These are phyloP conservation scores for Pyrenophora graminea DNA, from an alignment of 2,329 filamentous ascomycete genomes.

Conservation along the genomic window DNA sequence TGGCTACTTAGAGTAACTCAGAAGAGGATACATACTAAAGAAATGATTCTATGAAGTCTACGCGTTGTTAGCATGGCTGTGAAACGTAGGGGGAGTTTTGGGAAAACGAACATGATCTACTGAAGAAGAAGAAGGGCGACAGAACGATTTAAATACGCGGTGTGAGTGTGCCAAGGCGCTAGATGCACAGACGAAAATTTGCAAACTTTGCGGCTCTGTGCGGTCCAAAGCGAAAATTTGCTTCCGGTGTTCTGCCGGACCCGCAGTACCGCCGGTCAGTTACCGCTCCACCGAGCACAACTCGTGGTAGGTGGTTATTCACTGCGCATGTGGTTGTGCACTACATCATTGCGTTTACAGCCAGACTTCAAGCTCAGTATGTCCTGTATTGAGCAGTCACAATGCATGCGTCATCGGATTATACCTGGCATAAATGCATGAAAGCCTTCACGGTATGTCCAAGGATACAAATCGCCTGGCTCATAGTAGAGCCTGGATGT, in stretches of 20 bases:
- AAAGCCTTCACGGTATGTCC: background rate
- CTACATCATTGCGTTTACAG: background rate
- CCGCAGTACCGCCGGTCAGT: background rate
- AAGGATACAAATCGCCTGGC: background rate
- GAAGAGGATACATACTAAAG: conserved; percentile 94
- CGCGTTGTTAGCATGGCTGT: background rate
- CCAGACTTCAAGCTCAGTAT: background rate
- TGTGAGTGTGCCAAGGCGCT: too few species aligned
- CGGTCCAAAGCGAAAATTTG: background rate
- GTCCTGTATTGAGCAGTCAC: background rate
- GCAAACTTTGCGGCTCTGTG: background rate
- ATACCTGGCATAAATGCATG: background rate
- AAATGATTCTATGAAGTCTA: conserved; percentile 59
- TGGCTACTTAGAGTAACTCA: conserved; percentile 91
- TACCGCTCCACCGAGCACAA: background rate
- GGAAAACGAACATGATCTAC: background rate
- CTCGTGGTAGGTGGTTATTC: background rate
- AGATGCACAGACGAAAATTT: too few species aligned
- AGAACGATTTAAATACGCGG: too few species aligned
- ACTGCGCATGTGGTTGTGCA: background rate
- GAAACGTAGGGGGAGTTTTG: background rate
- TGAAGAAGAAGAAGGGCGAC: too few species aligned
- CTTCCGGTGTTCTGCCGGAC: conserved; percentile 1
- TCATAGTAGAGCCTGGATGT: background rate
- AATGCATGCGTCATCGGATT: background rate